Evolutionary conservation across 2,329 filamentous ascomycete genomes (phyloP).

Genomic region (Ascochyta fabae): DNA sequence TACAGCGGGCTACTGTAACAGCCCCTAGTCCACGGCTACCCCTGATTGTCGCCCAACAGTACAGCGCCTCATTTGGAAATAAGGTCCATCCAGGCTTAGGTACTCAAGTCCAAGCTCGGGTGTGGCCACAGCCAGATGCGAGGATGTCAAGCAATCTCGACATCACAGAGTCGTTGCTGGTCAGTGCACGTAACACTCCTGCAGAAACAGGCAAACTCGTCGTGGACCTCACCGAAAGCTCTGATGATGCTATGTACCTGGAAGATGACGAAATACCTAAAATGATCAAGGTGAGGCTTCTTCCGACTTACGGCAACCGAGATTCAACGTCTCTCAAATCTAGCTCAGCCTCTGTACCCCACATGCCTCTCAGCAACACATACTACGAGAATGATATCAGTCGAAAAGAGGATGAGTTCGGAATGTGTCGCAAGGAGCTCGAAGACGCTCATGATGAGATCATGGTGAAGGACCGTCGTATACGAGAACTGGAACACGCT

Average conservation of each 20-base stretch:
- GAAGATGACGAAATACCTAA: too few species aligned
- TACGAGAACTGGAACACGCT: slow-evolving; percentile 1
- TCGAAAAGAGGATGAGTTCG: not conserved
- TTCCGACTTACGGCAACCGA: too few species aligned
- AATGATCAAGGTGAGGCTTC: too few species aligned
- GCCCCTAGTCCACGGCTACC: not conserved
- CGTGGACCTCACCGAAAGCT: too few species aligned
- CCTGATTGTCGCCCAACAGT: not conserved
- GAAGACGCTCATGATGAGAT: not conserved
- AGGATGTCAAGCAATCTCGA: too few species aligned
- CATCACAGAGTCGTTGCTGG: too few species aligned
- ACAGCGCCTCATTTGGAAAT: not conserved
- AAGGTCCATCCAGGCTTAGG: not conserved
- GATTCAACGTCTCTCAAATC: not conserved
- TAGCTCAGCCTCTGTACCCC: not conserved
- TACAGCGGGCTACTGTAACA: not conserved
- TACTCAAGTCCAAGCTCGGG: not conserved
- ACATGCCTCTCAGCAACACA: not conserved
- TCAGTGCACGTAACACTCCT: too few species aligned
- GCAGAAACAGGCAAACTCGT: too few species aligned
- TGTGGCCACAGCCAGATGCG: too few species aligned
- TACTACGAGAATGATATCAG: not conserved
- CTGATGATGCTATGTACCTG: too few species aligned
- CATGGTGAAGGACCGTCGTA: not conserved
- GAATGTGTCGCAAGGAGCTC: not conserved